Conservation (phyloP, 2,329 filamentous ascomycete genomes). For the Exophiala spinifera region DNA sequence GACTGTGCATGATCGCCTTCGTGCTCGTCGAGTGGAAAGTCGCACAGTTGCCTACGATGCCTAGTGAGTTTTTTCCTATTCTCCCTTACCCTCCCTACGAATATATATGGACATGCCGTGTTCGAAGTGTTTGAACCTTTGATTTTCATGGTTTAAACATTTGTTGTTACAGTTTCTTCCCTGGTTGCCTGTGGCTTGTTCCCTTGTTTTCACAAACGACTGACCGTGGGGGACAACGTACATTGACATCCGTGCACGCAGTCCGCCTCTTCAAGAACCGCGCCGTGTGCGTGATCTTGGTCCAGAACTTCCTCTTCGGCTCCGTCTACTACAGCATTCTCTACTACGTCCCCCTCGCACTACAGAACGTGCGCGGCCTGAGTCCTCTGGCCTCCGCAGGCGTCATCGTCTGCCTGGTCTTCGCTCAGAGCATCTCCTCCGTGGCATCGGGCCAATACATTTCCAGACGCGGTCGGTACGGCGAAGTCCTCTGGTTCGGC, state of each 20-base stretch:
- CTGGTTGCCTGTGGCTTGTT: no score
- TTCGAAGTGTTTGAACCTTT: no score
- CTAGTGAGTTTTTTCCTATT: not conserved
- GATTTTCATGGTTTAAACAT: no score
- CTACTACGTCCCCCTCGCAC: constrained; percentile 62
- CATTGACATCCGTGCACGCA: no score
- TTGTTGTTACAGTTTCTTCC: no score
- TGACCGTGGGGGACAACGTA: no score
- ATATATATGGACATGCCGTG: no score
- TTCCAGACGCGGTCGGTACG: constrained; percentile 55
- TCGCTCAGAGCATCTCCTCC: constrained; percentile 40
- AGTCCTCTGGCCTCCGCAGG: constrained; percentile 50
- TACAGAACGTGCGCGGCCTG: constrained; percentile 55
- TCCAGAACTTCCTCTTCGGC: constrained; percentile 60
- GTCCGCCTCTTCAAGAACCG: constrained; percentile 51
- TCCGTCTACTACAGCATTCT: constrained; percentile 58
- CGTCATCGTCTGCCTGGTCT: constrained; percentile 51
- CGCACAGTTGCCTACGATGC: constrained; percentile 6
- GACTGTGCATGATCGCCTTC: constrained; percentile 62
- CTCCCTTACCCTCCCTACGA: not conserved
- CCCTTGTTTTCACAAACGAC: no score
- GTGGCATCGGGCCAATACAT: constrained; percentile 54
- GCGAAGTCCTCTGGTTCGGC: constrained; percentile 55
- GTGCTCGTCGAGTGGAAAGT: constrained; percentile 60
- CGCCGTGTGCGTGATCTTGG: constrained; percentile 54